phyloP scores from a whole-genome alignment of 2,329 filamentous ascomycete species.

The Colletotrichum sp. region DNA sequence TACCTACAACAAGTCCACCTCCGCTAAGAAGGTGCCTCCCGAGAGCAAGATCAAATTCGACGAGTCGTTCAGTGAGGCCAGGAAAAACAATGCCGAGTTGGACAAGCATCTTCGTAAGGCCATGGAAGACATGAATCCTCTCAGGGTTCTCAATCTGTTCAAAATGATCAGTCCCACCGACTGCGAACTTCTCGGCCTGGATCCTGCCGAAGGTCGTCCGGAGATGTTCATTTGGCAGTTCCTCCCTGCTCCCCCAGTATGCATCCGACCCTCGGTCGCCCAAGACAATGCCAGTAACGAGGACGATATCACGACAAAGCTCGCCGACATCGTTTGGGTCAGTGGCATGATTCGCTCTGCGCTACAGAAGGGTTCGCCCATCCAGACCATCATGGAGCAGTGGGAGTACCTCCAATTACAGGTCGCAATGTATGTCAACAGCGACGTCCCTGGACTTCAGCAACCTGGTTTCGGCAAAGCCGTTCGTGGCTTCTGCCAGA shows the following conservation, averaged over 20 bases:
- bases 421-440: slow-evolving; percentile 98
- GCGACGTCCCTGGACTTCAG: slow-evolving; percentile 90
- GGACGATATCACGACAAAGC: slow-evolving; percentile 94
- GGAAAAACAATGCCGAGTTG: slow-evolving; percentile 78
- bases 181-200: slow-evolving; percentile 88
- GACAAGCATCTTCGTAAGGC: slow-evolving; percentile 93
- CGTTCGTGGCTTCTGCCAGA: slow-evolving; percentile 92
- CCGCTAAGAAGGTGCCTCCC: slow-evolving; percentile 82
- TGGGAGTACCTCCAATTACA: slow-evolving; percentile 98
- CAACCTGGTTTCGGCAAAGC: slow-evolving; percentile 86
- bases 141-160: slow-evolving; percentile 89
- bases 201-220: slow-evolving; percentile 84
- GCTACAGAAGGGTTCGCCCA: slow-evolving; percentile 79
- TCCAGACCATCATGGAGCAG: slow-evolving; percentile 94
- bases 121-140: slow-evolving; percentile 90
- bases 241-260: slow-evolving; percentile 90
- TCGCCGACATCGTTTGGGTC: slow-evolving; percentile 95
- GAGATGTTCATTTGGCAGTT: slow-evolving; percentile 99
- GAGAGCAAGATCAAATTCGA: slow-evolving; percentile 85
- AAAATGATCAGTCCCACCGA: slow-evolving; percentile 84
- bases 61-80: slow-evolving; percentile 81
- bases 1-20: slow-evolving; percentile 85
- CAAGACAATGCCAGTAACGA: slow-evolving; percentile 95
- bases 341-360: slow-evolving; percentile 87
- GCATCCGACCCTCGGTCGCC: slow-evolving; percentile 90